phyloP scores from a whole-genome alignment of 257 asterid genomes.

The Echites panduratus region DNA sequence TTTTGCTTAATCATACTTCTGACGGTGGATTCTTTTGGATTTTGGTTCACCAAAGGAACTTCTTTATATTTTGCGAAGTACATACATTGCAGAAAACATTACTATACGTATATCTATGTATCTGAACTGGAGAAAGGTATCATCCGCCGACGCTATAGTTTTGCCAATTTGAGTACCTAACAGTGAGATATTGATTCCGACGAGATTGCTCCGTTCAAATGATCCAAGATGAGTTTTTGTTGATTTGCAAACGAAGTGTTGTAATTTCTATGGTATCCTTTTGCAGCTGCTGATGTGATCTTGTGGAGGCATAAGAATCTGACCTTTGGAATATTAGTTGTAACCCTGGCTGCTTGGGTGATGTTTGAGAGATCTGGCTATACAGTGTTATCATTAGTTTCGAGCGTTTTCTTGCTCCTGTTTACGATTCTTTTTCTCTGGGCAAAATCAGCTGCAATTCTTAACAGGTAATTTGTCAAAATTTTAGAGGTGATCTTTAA shows the following conservation, averaged over 20 bases:
- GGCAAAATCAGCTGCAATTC: conserved; percentile 85
- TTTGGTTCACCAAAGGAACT: not conserved
- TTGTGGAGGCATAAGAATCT: conserved; percentile 62
- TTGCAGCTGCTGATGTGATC: conserved; percentile 79
- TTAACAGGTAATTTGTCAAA: conserved; percentile 52
- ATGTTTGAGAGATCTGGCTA: conserved; percentile 84
- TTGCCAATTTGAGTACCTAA: not conserved
- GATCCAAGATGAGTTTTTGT: conserved; percentile 4
- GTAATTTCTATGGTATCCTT: conserved; percentile 13
- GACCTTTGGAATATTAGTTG: conserved; percentile 45
- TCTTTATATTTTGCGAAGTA: not conserved
- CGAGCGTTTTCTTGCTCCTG: conserved; percentile 73
- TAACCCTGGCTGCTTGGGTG: conserved; percentile 61
- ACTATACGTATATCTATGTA: not conserved
- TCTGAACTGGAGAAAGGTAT: not conserved
- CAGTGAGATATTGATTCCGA: not conserved
- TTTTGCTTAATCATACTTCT: conserved; percentile 1
- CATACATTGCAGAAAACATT: not conserved
- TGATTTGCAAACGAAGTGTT: not conserved
- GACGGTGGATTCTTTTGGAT: not conserved
- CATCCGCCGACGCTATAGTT: not conserved
- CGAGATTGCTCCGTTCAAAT: not conserved
- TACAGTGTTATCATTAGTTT: conserved; percentile 55
- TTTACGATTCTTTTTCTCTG: conserved; percentile 75
- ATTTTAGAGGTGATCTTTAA: not conserved